phyloP scores from a whole-genome alignment of 2,329 filamentous ascomycete genomes.

The Hymenoscyphus fructigenus region DNA sequence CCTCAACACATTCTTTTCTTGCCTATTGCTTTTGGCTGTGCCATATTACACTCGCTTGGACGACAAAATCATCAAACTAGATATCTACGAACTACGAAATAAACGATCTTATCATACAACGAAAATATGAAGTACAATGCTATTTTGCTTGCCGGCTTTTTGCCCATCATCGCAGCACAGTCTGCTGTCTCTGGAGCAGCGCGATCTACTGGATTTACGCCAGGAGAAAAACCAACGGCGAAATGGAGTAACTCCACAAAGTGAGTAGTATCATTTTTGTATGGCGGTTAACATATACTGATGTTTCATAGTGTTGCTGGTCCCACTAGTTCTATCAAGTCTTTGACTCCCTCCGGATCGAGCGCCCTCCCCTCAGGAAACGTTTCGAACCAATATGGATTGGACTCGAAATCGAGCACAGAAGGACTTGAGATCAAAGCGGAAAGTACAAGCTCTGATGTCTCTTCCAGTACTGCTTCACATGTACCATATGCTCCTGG shows the following conservation, averaged over 20 bases:
- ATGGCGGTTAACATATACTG: neutral
- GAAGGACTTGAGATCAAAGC: neutral
- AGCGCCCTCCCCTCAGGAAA: neutral
- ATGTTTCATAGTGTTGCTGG: neutral
- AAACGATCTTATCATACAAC: neutral
- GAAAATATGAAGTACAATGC: neutral
- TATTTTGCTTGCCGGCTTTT: neutral
- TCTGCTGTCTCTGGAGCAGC: neutral
- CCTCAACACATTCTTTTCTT: slow-evolving; percentile 3
- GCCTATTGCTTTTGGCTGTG: slow-evolving; percentile 3
- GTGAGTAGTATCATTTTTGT: neutral
- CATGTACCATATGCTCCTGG: neutral
- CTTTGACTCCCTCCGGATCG: neutral
- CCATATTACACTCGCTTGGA: slow-evolving; percentile 3
- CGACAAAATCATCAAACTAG: neutral
- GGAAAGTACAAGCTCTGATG: neutral
- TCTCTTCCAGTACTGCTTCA: neutral
- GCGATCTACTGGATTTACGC: neutral
- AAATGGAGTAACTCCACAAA: slow-evolving; percentile 1
- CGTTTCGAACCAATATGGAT: neutral
- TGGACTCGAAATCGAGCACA: neutral
- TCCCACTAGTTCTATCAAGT: neutral
- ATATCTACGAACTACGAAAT: neutral
- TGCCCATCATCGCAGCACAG: neutral
- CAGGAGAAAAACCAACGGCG: neutral